Evolutionary conservation across 495 filamentous ascomycete species (phyloP), one percentile per base, ranked within the genome.

Genomic region (Penicillium maclennaniae): DNA sequence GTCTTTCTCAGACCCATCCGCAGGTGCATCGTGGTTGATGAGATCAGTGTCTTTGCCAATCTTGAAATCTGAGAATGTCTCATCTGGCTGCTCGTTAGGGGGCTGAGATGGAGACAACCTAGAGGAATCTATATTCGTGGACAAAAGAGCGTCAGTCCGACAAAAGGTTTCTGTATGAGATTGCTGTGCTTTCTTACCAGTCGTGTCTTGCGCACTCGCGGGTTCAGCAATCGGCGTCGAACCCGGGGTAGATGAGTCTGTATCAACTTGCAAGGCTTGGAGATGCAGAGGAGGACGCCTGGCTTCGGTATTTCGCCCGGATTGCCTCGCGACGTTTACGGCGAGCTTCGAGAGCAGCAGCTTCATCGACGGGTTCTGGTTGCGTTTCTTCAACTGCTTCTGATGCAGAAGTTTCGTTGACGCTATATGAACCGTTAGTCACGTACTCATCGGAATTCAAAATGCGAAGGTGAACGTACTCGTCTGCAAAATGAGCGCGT

Each of bases 241-340:
- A 28, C 68, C 71, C 7, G 83, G 82, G 7, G 81, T 80, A 12
- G 78, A 77, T 21, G 77, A 72, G 53, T 78, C 78, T 25, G 77
- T 76, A 47, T 79, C 80, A 47, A 83, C 74, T 57, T 87, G 83
- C 36, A 95, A 70, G 45, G 87, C 87, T 69, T 93, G 89, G 16
- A 92, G 82, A 54, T 86, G 79, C 56, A 95, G 73, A 5, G 87
- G 88, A n/a, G 7, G 85, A 87, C 45, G 84, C 80, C 63, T 84
- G 81, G 42, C 81, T 82, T 65, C 83, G 82, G 61, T 91, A 85
- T 67, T 88, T 93, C 58, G 91, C 89, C 65, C 88, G 85, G 59
- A 95, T 88, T 23, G 89, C 91, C 73, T 96, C 91, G 56, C 93
- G 86, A 42, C 87, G 83, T 58, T 86, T 91, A 10, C 90, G 86